These are phyloP conservation scores for Vanrija sp. DNA, from an alignment of 1,284 basidiomycete species.

Conservation along the genomic window DNA sequence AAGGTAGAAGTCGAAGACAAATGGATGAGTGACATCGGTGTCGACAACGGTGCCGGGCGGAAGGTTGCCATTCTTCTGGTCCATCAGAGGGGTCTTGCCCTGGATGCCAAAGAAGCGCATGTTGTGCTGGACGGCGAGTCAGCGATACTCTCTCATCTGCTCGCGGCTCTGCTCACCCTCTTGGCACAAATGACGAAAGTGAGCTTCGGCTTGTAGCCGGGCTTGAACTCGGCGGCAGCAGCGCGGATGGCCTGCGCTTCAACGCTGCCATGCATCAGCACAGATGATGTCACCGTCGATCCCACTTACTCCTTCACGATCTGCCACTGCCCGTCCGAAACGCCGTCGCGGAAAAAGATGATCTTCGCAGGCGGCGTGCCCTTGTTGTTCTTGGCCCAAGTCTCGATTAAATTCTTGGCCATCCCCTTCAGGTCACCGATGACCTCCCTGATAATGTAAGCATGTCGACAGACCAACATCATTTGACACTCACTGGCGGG, in stretches of 20 bases:
- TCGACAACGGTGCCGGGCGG: constrained; percentile 47
- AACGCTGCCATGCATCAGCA: constrained; percentile 1
- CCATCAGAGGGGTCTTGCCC: not conserved
- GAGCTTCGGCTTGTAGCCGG: constrained; percentile 43
- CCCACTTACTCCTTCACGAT: constrained; percentile 44
- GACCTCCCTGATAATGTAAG: constrained; percentile 23
- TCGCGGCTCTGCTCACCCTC: constrained; percentile 17
- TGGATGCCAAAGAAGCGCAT: constrained; percentile 48
- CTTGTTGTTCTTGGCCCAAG: constrained; percentile 35
- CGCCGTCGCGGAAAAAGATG: constrained; percentile 53
- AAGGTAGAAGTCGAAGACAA: constrained; percentile 47
- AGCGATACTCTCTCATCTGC: not conserved
- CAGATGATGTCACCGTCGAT: constrained; percentile 3
- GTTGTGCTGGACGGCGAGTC: constrained; percentile 35
- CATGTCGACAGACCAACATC: not conserved
- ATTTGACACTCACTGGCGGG: constrained; percentile 36
- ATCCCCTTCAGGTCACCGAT: constrained; percentile 33
- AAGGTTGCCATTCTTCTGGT: constrained; percentile 48
- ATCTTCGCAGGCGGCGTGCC: constrained; percentile 46
- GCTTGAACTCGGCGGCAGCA: constrained; percentile 25
- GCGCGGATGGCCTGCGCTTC: constrained; percentile 41
- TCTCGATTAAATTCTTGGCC: constrained; percentile 30
- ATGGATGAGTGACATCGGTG: constrained; percentile 48
- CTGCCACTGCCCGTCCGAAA: constrained; percentile 52
- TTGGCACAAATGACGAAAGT: constrained; percentile 49